Conservation (phyloP, 306 rosid species). For the Lathyrus oleraceus region DNA sequence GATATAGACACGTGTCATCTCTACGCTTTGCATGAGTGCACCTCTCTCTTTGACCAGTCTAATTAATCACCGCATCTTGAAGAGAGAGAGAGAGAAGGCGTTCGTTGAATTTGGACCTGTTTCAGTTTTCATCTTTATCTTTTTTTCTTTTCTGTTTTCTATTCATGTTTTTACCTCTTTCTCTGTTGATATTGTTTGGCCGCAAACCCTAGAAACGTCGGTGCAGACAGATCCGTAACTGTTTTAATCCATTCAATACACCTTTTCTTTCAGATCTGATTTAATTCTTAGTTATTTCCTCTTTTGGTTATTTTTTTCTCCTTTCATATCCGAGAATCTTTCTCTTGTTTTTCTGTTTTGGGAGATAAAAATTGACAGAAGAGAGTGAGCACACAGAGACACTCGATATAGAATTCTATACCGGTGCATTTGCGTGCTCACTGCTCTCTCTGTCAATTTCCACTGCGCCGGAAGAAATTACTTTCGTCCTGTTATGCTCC, state of each 20-base stretch:
- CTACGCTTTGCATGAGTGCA: background rate
- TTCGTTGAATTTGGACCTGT: background rate
- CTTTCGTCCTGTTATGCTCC: slow-evolving; percentile 19
- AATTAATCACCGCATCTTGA: background rate
- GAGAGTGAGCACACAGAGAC: slow-evolving; percentile 99
- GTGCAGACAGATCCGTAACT: background rate
- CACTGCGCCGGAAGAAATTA: slow-evolving; percentile 36
- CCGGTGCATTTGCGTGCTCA: slow-evolving; percentile 88
- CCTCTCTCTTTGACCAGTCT: background rate
- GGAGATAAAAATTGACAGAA: slow-evolving; percentile 94
- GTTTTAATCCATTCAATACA: background rate
- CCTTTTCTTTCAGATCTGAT: slow-evolving; percentile 46
- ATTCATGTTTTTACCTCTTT: background rate
- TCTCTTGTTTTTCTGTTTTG: slow-evolving; percentile 29
- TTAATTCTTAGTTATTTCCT: background rate
- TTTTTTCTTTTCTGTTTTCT: background rate
- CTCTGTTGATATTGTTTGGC: background rate
- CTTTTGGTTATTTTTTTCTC: background rate
- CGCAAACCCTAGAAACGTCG: background rate
- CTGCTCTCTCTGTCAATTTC: slow-evolving; percentile 82
- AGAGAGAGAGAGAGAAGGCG: background rate
- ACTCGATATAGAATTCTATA: slow-evolving; percentile 54
- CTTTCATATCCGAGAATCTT: slow-evolving; percentile 25
- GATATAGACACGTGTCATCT: background rate
- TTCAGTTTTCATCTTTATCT: background rate